Percentiles rank a stretch among this genome's conserved stretches.
phyloP scores from a whole-genome alignment of 2,329 filamentous ascomycete species.

The Cadophora sp. region DNA sequence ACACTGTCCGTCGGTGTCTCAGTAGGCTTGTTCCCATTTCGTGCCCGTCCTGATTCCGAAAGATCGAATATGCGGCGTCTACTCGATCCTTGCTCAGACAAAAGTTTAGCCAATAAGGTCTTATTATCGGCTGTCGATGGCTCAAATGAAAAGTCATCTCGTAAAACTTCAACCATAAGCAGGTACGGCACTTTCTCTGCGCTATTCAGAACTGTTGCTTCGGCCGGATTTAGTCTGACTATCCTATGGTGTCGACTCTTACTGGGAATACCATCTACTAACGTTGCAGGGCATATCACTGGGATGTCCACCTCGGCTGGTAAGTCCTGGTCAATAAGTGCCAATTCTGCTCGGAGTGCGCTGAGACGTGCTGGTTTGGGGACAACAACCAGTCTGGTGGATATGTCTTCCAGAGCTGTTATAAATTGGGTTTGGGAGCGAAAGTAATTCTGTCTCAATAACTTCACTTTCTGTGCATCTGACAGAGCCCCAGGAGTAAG shows the following conservation, averaged over 20 bases:
- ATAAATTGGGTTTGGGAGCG: conserved; percentile 81
- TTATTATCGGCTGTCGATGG: conserved; percentile 77
- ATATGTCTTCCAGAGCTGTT: conserved; percentile 82
- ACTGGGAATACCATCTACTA: conserved; percentile 75
- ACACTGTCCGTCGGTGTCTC: conserved; percentile 66
- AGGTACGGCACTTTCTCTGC: conserved; percentile 86
- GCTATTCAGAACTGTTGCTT: conserved; percentile 85
- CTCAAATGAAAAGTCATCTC: conserved; percentile 85
- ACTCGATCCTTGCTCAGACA: conserved; percentile 60
- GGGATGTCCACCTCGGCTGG: conserved; percentile 86
- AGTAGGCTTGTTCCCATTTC: conserved; percentile 50
- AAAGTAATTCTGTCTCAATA: conserved; percentile 83
- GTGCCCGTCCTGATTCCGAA: conserved; percentile 66
- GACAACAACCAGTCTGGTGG: conserved; percentile 81
- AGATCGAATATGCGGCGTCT: conserved; percentile 70
- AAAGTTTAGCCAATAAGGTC: conserved; percentile 63
- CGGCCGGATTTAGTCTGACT: conserved; percentile 81
- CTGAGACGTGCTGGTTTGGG: conserved; percentile 83
- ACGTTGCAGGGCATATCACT: conserved; percentile 77
- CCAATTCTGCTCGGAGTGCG: conserved; percentile 80
- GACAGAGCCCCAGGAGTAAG: conserved; percentile 68
- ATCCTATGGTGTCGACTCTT: conserved; percentile 83
- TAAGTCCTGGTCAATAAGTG: conserved; percentile 79
- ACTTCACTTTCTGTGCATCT: conserved; percentile 69
- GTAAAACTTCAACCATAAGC: conserved; percentile 82